Evolutionary conservation across 148 eudicot genomes (phyloP).

Genomic region (Gaultheria prostrata): DNA sequence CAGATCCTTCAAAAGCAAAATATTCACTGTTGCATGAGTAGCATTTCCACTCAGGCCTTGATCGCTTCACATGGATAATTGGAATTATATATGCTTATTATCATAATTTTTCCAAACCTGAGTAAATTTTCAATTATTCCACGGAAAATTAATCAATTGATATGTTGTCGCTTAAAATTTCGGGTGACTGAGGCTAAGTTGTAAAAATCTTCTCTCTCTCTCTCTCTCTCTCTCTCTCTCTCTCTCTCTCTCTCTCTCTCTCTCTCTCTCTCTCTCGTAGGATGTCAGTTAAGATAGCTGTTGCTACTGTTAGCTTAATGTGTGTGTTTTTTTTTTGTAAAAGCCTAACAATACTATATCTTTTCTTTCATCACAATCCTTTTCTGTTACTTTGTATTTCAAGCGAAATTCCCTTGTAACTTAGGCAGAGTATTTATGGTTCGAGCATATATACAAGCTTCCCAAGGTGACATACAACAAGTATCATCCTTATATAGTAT

Average conservation of each 20-base stretch:
- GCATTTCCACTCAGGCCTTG: constrained; percentile 96
- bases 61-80: constrained; percentile 94
- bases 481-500: constrained; percentile 91
- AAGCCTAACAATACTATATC: constrained; percentile 3
- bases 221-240: no score
- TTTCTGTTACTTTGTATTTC: background rate
- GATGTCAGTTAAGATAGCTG: constrained; percentile 53
- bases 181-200: background rate
- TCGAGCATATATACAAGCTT: constrained; percentile 80
- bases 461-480: constrained; percentile 82
- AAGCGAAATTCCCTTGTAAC: constrained; percentile 5
- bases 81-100: constrained; percentile 96
- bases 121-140: constrained; percentile 1
- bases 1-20: constrained; percentile 62
- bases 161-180: background rate
- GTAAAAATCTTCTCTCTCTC: background rate
- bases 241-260: background rate
- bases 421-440: constrained; percentile 91
- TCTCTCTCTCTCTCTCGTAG: constrained; percentile 23
- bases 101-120: constrained; percentile 43
- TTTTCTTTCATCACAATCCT: constrained; percentile 12
- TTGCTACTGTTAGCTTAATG: constrained; percentile 46
- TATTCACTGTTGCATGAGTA: constrained; percentile 70
- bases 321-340: constrained; percentile 23
- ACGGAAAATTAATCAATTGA: background rate